These are phyloP conservation scores for Lunasporangiospora selenospora DNA, from an alignment of 192 early-diverging fungal genomes.

Conservation along the genomic window DNA sequence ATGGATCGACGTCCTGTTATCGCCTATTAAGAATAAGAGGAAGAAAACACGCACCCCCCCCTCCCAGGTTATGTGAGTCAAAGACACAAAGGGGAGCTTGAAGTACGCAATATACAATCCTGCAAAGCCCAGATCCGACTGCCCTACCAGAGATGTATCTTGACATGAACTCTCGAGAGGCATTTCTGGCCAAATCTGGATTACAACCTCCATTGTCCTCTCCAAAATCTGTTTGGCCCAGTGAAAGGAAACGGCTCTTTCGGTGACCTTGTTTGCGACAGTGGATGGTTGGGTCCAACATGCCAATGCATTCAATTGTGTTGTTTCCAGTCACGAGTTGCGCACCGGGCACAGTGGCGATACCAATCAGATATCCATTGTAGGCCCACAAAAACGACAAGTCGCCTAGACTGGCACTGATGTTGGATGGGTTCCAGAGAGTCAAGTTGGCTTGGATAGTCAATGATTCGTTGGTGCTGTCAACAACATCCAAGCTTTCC, in stretches of 20 bases:
- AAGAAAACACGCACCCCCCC: neutral
- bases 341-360: conserved; percentile 21
- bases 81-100: no score
- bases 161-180: conserved; percentile 39
- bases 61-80: no score
- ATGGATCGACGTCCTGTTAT: conserved; percentile 35
- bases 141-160: conserved; percentile 41
- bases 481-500: conserved; percentile 32
- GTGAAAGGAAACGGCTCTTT: no score
- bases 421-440: conserved; percentile 41
- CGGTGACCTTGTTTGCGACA: conserved; percentile 18
- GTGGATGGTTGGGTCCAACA: conserved; percentile 34
- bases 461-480: conserved; percentile 29
- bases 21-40: conserved; percentile 8
- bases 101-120: no score
- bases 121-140: no score
- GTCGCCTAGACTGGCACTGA: conserved; percentile 27
- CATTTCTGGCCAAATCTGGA: conserved; percentile 13
- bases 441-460: conserved; percentile 26
- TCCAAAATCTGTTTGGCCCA: no score
- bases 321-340: conserved; percentile 22
- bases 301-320: conserved; percentile 34
- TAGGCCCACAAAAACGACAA: conserved; percentile 36
- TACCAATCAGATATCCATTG: conserved; percentile 19
- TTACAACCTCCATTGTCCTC: no score